Percentiles rank a stretch among this genome's conserved stretches.
phyloP scores from a whole-genome alignment of 2,329 filamentous ascomycete species.

The Aspergillus neoniger region DNA sequence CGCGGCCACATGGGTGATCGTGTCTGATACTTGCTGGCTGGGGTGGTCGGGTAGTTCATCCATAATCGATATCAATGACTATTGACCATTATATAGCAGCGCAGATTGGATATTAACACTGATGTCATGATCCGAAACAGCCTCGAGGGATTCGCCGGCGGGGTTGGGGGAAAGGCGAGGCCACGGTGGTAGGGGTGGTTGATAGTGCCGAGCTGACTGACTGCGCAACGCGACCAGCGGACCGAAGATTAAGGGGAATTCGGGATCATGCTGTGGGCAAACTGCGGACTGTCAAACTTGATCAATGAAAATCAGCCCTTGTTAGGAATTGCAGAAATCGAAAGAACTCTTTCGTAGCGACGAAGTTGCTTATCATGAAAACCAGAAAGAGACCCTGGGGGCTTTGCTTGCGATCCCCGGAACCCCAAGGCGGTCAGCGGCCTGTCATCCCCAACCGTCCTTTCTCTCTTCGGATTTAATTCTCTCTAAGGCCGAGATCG shows the following conservation, averaged over 20 bases:
- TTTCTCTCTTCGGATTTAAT: not conserved
- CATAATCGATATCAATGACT: not conserved
- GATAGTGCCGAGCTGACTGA: slow-evolving; percentile 9
- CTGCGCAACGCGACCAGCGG: slow-evolving; percentile 5
- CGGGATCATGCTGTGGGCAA: not conserved
- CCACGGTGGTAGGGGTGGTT: not conserved
- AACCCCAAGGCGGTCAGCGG: not conserved
- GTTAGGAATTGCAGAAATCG: not conserved
- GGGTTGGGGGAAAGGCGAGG: not conserved
- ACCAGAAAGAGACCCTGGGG: not conserved
- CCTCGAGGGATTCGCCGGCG: not conserved
- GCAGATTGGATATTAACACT: not conserved
- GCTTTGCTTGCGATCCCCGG: not conserved
- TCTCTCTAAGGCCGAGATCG: not conserved
- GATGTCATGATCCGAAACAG: not conserved
- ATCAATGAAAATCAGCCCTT: not conserved
- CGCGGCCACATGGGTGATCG: not conserved
- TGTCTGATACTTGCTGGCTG: not conserved
- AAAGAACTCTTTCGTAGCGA: not conserved
- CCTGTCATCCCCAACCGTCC: not conserved
- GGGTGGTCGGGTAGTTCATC: not conserved
- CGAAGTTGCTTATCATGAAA: not conserved
- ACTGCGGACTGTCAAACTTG: not conserved
- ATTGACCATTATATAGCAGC: slow-evolving; percentile 5
- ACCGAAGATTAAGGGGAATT: not conserved